Evolutionary conservation across 106 monocot genomes (phyloP), one percentile per base, ranked within the genome.

Genomic region (Dendrobium catenatum): DNA sequence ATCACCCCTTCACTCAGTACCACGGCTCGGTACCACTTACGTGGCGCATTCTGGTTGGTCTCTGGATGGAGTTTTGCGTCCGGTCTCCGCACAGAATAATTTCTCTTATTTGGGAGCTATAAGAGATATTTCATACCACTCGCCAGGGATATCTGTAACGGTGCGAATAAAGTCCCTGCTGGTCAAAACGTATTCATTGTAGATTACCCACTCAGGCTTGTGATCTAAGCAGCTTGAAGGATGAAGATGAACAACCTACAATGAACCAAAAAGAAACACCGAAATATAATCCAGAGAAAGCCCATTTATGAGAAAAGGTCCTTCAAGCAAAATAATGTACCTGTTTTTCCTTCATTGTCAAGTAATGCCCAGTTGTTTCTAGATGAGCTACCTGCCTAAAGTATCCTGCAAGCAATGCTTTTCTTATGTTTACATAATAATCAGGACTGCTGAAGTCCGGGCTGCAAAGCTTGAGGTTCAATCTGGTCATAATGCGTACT

Each of bases 361-460:
- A 56, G 78, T 93, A 93, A 61, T 90, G 90, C 0, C 93, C 93
- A 67, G 86, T 88, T 49, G 81, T 78, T 78, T 93, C 90, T 44
- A 93, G 90, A 85, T 93, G 93, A 73, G 93, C 93, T 42, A 93
- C 93, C 84, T 93, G 93, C 93, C 88, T 93, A 81, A 93, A 93
- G 27, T 93, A 93, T 49, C 93, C 93, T 31, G 93, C 42, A 29
- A 90, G 87, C 83, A 93, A 80, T 54, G 90, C 93, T 67, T 88
- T 90, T 70, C 88, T 84, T 24, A 93, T 93, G 42, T 90, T 90
- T 41, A 90, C 68, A n/a, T 88, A 93, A 78, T 93, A 93, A 56
- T 90, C 93, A 2, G 85, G 85, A 49, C 93, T 90, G 59, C 84
- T 88, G 79, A 93, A 93, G 61, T 93, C 90, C 1, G 93, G 85